Evolutionary conservation across 106 monocot species (phyloP), one percentile per base, ranked within the genome.

Genomic region (Dioscorea alata): DNA sequence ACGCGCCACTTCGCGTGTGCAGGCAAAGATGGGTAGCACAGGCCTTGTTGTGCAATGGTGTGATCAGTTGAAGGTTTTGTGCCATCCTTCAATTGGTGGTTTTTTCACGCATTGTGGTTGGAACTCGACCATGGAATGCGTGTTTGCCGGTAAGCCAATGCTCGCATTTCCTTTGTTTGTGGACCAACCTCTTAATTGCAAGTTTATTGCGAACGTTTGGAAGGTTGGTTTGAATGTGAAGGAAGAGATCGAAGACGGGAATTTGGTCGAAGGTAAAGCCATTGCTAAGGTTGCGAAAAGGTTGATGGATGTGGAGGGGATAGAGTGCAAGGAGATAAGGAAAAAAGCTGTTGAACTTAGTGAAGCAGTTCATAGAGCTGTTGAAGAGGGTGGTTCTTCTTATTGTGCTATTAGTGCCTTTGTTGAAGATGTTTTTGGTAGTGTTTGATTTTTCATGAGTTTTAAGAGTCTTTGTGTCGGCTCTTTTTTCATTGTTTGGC

Each of bases 1-100:
- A 0, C 74, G 58, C 3, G 53, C 60, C 2, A 0, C 66, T 8
- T 15, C n/a, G 0, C 59, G 31, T 0, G 1, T 71, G 17, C 67
- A 48, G 2, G 71, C 79, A 63, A 18, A 58, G 25, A 8, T 31
- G 1, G 83, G 78, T 0, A 69, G 51, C 6, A 60, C 12, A 58
- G 86, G 86, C 13, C 4, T 91, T 34, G 75, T 80, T 24, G 74
- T 80, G 33, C 69, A 75, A 3, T 88, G 88, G 88, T 84, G 88
- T 42, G 84, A 86, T 19, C 90, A 90, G 61, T 50, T 83, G 48
- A 81, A 57, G 52, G 81, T 86, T 3, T 48, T 90, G 59, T 67
- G 78, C 59, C 86, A 86, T 59, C 61, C 73, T 54, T 69, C 84
- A 4, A 65, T 80, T 1, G 84, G 84, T 50, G 84, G 80, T 17